Evolutionary conservation across 805 yeast genomes (phyloP).

Genomic region (Zygosaccharomyces pseudorouxii): DNA sequence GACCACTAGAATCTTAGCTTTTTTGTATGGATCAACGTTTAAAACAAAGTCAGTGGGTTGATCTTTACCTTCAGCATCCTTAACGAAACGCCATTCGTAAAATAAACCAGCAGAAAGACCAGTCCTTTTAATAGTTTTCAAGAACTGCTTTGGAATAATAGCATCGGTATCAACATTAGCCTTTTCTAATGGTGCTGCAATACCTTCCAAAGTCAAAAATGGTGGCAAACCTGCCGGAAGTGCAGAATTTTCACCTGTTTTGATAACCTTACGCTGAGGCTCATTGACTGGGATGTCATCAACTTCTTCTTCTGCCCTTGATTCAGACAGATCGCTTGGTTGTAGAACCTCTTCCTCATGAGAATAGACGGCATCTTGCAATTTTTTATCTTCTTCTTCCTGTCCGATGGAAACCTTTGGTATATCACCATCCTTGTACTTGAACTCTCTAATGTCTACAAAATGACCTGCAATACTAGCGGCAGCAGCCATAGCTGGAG

Average conservation of each 20-base stretch:
- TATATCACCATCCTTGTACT: conserved; percentile 54
- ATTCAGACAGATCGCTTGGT: conserved; percentile 47
- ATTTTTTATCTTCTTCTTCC: conserved; percentile 46
- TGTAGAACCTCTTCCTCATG: conserved; percentile 64
- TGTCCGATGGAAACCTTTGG: conserved; percentile 49
- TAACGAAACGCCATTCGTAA: conserved; percentile 80
- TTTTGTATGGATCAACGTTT: conserved; percentile 76
- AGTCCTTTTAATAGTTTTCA: conserved; percentile 96
- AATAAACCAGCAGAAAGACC: conserved; percentile 86
- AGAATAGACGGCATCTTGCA: conserved; percentile 66
- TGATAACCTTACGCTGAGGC: background rate
- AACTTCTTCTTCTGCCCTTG: conserved; percentile 49
- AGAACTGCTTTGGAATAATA: conserved; percentile 95
- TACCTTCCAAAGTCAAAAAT: conserved; percentile 70
- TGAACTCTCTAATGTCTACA: conserved; percentile 81
- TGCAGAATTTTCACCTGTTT: conserved; percentile 27
- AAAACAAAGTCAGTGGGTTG: conserved; percentile 85
- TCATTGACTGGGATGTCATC: conserved; percentile 59
- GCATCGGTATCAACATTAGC: conserved; percentile 98
- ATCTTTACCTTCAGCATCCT: conserved; percentile 65
- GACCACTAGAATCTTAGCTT: conserved; percentile 79
- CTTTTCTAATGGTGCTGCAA: conserved; percentile 91
- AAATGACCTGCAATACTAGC: conserved; percentile 91
- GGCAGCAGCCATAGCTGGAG: conserved; percentile 99
- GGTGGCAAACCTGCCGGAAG: conserved; percentile 61